Conservation (phyloP, 75 land plant genomes). For the Pinus tabuliformis region DNA sequence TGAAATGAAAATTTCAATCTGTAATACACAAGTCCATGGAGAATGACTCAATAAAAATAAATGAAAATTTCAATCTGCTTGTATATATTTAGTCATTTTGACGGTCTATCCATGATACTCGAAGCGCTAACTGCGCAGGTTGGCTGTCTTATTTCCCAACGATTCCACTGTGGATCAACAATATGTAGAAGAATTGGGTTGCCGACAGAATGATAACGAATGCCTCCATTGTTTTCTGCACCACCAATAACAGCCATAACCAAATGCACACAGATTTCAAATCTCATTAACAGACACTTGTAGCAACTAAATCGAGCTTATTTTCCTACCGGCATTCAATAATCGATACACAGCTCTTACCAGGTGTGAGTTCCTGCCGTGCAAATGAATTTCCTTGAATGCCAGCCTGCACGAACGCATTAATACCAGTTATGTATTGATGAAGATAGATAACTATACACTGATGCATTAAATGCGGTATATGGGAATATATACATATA, state of each 20-base stretch:
- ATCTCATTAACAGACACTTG: background rate
- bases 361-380: slow-evolving; percentile 53
- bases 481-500: background rate
- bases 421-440: background rate
- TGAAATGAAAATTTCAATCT: too few species aligned
- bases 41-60: too few species aligned
- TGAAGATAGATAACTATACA: too few species aligned
- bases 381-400: slow-evolving; percentile 67
- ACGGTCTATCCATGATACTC: too few species aligned
- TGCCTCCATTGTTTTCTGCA: slow-evolving; percentile 80
- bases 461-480: background rate
- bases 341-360: slow-evolving; percentile 25
- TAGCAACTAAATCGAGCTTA: too few species aligned
- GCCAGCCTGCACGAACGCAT: slow-evolving; percentile 49
- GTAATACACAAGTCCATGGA: too few species aligned
- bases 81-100: too few species aligned
- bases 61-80: too few species aligned
- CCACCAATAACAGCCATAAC: background rate
- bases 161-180: slow-evolving; percentile 29
- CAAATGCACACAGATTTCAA: background rate
- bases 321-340: background rate
- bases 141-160: too few species aligned
- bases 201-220: slow-evolving; percentile 62
- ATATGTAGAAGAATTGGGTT: slow-evolving; percentile 61
- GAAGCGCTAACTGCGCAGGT: too few species aligned